Percentiles rank a stretch among this genome's conserved stretches.
These are phyloP conservation scores for Hemileccinum impolitum DNA, from an alignment of 768 basidiomycete genomes.

Conservation along the genomic window DNA sequence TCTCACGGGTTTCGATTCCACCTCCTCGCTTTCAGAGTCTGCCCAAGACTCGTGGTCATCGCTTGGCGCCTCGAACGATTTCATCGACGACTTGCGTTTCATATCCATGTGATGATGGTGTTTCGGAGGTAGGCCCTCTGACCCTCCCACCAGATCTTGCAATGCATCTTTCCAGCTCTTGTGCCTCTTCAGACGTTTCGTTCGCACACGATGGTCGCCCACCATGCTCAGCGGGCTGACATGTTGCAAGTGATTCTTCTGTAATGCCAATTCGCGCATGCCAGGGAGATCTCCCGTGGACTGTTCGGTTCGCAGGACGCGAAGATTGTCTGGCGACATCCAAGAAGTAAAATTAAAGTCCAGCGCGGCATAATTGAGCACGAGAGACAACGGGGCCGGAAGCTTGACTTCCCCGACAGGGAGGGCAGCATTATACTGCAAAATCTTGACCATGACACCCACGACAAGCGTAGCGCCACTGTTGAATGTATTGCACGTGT, in stretches of 20 bases:
- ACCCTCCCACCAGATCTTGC: conserved; percentile 43
- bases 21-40: conserved; percentile 50
- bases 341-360: conserved; percentile 99
- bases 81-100: conserved; percentile 30
- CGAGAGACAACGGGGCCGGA: conserved; percentile 74
- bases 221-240: conserved; percentile 91
- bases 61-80: conserved; percentile 18
- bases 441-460: conserved; percentile 78
- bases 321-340: conserved; percentile 85
- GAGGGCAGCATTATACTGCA: conserved; percentile 54
- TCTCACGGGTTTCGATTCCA: conserved; percentile 43
- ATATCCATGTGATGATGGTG: conserved; percentile 19
- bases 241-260: conserved; percentile 88
- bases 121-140: conserved; percentile 26
- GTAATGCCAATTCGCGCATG: conserved; percentile 63
- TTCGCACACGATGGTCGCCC: conserved; percentile 51
- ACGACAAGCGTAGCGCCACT: conserved; percentile 89
- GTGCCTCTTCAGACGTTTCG: conserved; percentile 44
- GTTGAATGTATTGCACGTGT: conserved; percentile 12
- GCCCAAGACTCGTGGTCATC: conserved; percentile 52
- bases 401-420: conserved; percentile 39
- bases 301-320: conserved; percentile 82
- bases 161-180: conserved; percentile 61
- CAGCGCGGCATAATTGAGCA: conserved; percentile 87
- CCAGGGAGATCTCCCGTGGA: conserved; percentile 79